A percentile compares a stretch with the other conserved stretches of the same genome.
Conservation (phyloP, 345 rosid genomes). For the Eucalyptus albens region DNA sequence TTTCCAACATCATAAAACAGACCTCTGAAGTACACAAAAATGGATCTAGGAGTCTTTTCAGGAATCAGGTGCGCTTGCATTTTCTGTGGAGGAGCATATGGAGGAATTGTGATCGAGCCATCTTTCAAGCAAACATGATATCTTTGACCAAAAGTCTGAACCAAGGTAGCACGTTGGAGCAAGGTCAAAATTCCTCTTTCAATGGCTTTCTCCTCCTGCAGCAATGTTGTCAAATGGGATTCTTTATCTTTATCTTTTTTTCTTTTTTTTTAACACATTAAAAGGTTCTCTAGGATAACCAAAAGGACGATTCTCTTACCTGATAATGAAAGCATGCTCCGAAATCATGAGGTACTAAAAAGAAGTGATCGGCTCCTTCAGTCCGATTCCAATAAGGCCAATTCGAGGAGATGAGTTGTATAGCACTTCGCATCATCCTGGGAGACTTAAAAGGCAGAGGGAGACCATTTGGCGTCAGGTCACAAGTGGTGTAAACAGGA, state of each 20-base stretch:
- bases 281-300: not conserved
- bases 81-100: conserved; percentile 98
- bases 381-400: conserved; percentile 99
- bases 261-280: not conserved
- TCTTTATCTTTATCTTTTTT: not conserved
- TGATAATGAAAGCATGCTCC: conserved; percentile 99
- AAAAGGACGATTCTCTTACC: conserved; percentile 14
- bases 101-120: conserved; percentile 95
- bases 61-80: conserved; percentile 91
- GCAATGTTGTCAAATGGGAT: not conserved
- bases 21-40: conserved; percentile 94
- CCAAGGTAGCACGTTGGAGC: conserved; percentile 93
- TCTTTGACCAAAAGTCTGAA: conserved; percentile 94
- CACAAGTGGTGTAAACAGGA: conserved; percentile 95
- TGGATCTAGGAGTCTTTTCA: conserved; percentile 76
- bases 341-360: conserved; percentile 93
- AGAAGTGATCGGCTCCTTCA: conserved; percentile 94
- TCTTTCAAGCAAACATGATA: conserved; percentile 95
- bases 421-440: conserved; percentile 96
- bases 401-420: conserved; percentile 85
- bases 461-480: conserved; percentile 86
- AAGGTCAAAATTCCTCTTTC: conserved; percentile 86
- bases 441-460: conserved; percentile 98
- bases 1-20: conserved; percentile 94
- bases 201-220: conserved; percentile 94